Evolutionary conservation across 257 asterid genomes (phyloP).

Genomic region (Cruciata laevipes): DNA sequence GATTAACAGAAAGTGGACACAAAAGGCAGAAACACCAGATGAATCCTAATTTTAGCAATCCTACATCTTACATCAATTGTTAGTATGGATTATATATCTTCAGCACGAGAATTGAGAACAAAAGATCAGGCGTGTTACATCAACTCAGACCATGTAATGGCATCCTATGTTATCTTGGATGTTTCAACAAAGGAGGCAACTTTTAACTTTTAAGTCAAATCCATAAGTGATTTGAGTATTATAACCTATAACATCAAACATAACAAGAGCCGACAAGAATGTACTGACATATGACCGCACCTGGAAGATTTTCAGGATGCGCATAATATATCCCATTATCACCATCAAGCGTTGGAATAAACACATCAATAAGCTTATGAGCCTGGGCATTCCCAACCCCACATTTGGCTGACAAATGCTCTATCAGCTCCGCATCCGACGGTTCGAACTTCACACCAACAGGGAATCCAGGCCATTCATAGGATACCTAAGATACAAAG

Average conservation of each 20-base stretch:
- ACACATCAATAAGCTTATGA: slow-evolving; percentile 62
- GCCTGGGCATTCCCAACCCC: slow-evolving; percentile 43
- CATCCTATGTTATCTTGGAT: not conserved
- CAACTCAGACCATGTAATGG: too few species aligned
- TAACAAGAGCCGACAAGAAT: not conserved
- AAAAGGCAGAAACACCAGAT: not conserved
- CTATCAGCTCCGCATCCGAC: slow-evolving; percentile 68
- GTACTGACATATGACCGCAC: slow-evolving; percentile 24
- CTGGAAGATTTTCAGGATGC: slow-evolving; percentile 98
- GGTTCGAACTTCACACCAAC: slow-evolving; percentile 88
- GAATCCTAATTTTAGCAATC: not conserved
- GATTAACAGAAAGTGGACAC: too few species aligned
- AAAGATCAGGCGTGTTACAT: not conserved
- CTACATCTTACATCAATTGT: not conserved
- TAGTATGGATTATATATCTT: not conserved
- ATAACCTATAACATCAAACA: not conserved
- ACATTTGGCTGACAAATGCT: slow-evolving; percentile 77
- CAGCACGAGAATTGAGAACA: too few species aligned
- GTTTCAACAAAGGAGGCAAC: not conserved
- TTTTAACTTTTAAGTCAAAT: not conserved
- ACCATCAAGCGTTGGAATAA: slow-evolving; percentile 71
- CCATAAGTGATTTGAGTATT: too few species aligned
- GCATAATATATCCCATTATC: slow-evolving; percentile 76
- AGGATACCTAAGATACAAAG: slow-evolving; percentile 34
- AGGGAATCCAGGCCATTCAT: slow-evolving; percentile 82